Evolutionary conservation across 805 yeast species (phyloP), one percentile per base, ranked within the genome.

Genomic region (Wickerhamiella allomyrinae): DNA sequence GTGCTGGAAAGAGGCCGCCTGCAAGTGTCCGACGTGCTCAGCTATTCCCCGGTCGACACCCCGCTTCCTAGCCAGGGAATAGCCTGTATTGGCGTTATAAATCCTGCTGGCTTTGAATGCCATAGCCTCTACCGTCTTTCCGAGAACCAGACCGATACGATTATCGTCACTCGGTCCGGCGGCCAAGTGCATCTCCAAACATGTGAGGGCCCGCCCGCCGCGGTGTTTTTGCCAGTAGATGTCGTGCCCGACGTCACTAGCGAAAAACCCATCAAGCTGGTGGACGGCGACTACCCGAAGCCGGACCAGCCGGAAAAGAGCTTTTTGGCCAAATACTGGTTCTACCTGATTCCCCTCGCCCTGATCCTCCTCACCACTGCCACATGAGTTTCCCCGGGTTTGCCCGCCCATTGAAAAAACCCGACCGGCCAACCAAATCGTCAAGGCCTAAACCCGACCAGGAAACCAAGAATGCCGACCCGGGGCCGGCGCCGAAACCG

Each of bases 211-310:
- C 20, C 35, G 14, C 34, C 37, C 9, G 10, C 27, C 29, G 20
- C 29, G 21, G 21, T 39, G n/a, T 20, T n/a, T 14, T 44, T 47
- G n/a, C 38, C 31, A 2, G 21, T 31, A 14, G 17, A 21, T 20
- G 29, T 11, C 17, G 37, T 15, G 20, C 37, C 37, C 9, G 24
- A 21, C 6, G 23, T 13, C 7, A 14, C 13, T 24, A 17, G 43
- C 5, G 38, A 40, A 5, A 24, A 13, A 29, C 22, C 45, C 5
- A n/a, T 31, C 11, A 33, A 35, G n/a, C 37, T 36, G n/a, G 37
- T 5, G 35, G 43, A 10, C 79, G 68, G 21, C 17, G 37, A 24
- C 14, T 21, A 5, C 7, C 37, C 10, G 5, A 39, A 27, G 15
- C 21, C 37, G 3, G 45, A 41, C 10, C 47, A 33, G 34, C 22